Evolutionary conservation across 805 yeast species (phyloP), one percentile per base, ranked within the genome.

Genomic region (Metschnikowia cubensis): DNA sequence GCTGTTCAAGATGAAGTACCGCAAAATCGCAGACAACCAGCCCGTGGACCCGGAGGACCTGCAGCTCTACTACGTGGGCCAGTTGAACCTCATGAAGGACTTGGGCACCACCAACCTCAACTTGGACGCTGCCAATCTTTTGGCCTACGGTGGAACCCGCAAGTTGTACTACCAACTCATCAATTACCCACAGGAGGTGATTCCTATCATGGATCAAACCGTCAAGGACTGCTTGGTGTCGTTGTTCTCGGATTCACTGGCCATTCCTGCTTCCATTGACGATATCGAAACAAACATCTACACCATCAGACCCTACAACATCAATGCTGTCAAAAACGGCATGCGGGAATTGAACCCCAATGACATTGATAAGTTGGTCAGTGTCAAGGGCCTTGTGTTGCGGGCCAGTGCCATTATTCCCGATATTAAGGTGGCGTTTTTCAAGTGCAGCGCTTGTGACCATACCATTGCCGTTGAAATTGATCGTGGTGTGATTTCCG

Each of bases 141-240:
- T 85, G 49, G 83, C 94, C 6, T 89, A 81, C 62, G 84, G 86
- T 3, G 77, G 84, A 31, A 84, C 97, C 4, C 81, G 80, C 53
- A 89, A 87, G 61, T 72, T 94, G 47, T 94, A 87, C 68, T 80
- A 87, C 62, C 97, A 92, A 68, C 73, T 94, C 56, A 80, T 89
- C 56, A 87, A 89, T 63, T 94, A 91, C 64, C 99, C 99, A 0
- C 97, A 91, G 66, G 99, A 94, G 74, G 89, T 94, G 35, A 84
- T 94, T 49, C 97, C 99, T 10, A 89, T 94, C 59, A 91, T 94
- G 97, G 99, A 94, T 76, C 97, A 91, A 63, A 84, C 96, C 3
- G 79, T 91, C 50, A 90, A 89, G 64, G 97, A 92, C 64, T 85
- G 90, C 60, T 82, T 94, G 82, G 84, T 89, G 22, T 83, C 89